These are phyloP conservation scores for Saturnispora sanitii DNA, from an alignment of 805 yeast genomes.

Conservation along the genomic window DNA sequence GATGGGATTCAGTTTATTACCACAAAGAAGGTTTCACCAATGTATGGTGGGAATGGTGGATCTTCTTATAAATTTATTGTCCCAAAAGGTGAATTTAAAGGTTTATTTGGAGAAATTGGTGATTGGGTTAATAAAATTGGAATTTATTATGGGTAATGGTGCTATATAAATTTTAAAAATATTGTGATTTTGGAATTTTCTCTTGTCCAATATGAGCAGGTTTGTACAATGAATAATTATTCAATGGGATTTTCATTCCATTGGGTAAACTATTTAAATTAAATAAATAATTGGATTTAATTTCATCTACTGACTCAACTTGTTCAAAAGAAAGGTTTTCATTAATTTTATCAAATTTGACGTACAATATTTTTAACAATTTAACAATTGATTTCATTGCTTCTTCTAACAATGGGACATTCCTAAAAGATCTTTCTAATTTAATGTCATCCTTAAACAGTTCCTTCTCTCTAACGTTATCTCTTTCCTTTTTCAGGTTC, in stretches of 20 bases:
- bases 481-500: constrained; percentile 3
- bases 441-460: constrained; percentile 16
- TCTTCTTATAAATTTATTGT: constrained; percentile 46
- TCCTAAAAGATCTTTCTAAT: constrained; percentile 12
- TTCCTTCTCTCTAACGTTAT: constrained; percentile 15
- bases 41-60: constrained; percentile 65
- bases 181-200: not conserved
- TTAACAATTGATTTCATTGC: constrained; percentile 13
- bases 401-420: constrained; percentile 13
- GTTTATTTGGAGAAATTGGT: constrained; percentile 61
- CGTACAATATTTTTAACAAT: constrained; percentile 16
- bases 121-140: constrained; percentile 73
- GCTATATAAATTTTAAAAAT: not conserved
- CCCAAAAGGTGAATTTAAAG: constrained; percentile 59
- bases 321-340: constrained; percentile 17
- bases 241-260: constrained; percentile 22
- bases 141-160: constrained; percentile 39
- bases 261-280: constrained; percentile 17
- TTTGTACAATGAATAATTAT: constrained; percentile 10
- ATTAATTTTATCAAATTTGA: constrained; percentile 20
- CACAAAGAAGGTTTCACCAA: constrained; percentile 41
- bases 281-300: constrained; percentile 15
- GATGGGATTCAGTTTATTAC: constrained; percentile 78
- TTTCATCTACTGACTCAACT: constrained; percentile 11
- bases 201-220: constrained; percentile 12